phyloP scores from a whole-genome alignment of 1,139 yeast species.

The Kodamaea sp. region DNA sequence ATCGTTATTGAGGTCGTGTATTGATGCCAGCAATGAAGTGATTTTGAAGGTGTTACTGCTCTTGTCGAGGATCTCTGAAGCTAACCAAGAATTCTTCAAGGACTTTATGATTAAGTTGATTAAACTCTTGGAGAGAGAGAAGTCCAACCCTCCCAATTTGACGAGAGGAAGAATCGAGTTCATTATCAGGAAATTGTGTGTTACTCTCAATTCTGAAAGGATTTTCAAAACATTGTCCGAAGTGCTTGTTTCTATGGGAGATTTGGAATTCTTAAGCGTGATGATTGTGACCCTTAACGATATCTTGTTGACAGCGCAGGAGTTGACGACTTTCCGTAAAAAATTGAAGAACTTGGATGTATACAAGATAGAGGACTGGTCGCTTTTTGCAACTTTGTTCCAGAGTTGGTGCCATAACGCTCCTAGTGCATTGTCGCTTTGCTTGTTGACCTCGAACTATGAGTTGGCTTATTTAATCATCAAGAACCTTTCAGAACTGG shows the following conservation, averaged over 20 bases:
- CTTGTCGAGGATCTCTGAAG: conserved; percentile 77
- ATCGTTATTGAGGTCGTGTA: conserved; percentile 74
- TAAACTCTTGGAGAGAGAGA: conserved; percentile 58
- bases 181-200: conserved; percentile 81
- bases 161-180: conserved; percentile 77
- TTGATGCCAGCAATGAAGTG: conserved; percentile 85
- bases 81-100: conserved; percentile 77
- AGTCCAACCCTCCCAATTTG: conserved; percentile 18
- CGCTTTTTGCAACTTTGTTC: conserved; percentile 74
- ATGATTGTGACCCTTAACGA: conserved; percentile 88
- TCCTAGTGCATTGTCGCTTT: conserved; percentile 83
- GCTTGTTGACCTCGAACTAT: conserved; percentile 85
- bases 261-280: conserved; percentile 70
- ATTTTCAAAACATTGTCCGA: conserved; percentile 81
- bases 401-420: conserved; percentile 93
- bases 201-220: conserved; percentile 77
- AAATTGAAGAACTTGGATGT: conserved; percentile 55
- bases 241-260: conserved; percentile 58
- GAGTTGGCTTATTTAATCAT: conserved; percentile 83
- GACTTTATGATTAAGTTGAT: conserved; percentile 75
- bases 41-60: conserved; percentile 76
- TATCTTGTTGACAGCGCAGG: conserved; percentile 86
- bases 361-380: conserved; percentile 61
- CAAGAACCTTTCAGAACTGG: conserved; percentile 73
- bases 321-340: conserved; percentile 67